Evolutionary conservation across 2,329 filamentous ascomycete genomes (phyloP), one percentile per base, ranked within the genome.

Genomic region (Aureobasidium sp.): DNA sequence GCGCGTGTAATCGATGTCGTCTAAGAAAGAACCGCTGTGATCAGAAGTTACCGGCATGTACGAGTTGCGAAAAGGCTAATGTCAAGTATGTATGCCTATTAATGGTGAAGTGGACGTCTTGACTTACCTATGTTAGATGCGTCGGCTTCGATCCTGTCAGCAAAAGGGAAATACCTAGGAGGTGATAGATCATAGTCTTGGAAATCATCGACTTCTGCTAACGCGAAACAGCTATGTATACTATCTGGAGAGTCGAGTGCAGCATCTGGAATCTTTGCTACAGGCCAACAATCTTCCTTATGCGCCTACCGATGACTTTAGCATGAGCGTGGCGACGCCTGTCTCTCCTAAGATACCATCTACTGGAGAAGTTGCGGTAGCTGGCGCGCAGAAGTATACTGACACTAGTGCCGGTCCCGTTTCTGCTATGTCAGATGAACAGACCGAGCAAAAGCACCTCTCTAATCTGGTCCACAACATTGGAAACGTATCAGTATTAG

Each of bases 71-170:
- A 73, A 97, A 97, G 77, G 92, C 90, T n/a, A 83, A 84, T 62
- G 90, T 95, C 49, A 87, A 89, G 67, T 61, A 55, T 34, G 59
- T 42, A n/a, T 29, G 5, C n/a, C 14, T 5, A 29, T 32, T 7
- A n/a, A 21, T 5, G 0, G 30, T 39, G 7, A 14, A 11, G 1
- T 30, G 9, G 37, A 30, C 7, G n/a, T 5, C 14, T 39, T n/a
- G 42, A 30, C 54, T 58, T 48, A 58, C 16, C 21, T 6, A 9
- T 37, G 8, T 16, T 9, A 61, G 59, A 34, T 97, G 94, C 73
- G 91, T 97, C 55, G 93, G 93, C 65, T 97, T 96, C 74, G 93
- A 97, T 72, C 92, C 93, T 37, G 96, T 97, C 70, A 96, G 91
- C 29, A 97, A 97, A 80, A 87, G 90, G 71, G 91, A 97, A 76